Evolutionary conservation across 768 basidiomycete species (phyloP), one percentile per base, ranked within the genome.

Genomic region (Mycena albidolilacea): DNA sequence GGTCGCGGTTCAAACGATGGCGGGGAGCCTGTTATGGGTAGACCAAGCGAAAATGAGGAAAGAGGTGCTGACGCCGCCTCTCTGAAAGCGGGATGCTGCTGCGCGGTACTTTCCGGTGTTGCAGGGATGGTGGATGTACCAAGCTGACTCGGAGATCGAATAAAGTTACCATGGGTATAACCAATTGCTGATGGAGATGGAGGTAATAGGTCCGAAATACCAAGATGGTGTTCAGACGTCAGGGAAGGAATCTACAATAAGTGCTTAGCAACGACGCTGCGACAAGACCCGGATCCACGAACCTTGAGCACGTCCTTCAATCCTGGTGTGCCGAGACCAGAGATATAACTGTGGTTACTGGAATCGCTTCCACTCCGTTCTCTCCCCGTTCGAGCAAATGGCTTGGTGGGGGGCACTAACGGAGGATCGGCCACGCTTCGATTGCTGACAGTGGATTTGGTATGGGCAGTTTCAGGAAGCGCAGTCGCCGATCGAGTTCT

Each of bases 231-330:
- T 64, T 93, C 93, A 1, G 91, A 90, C 21, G 91, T 89, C 23
- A 93, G 83, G 14, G 88, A 88, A 0, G 93, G 92, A 54, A 92
- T 88, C 92, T 93, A 69, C 5, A 43, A 70, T 50, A 54, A 61
- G 48, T 58, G 44, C 44, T 46, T 17, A 67, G 55, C 61, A 69
- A 70, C 35, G 43, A 19, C 62, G 8, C 35, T 15, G 15, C 41
- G 46, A 37, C 52, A 60, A 52, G 38, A 23, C n/a, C 14, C 35
- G 43, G 9, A 35, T 41, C 59, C 11, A 70, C 68, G 57, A 79
- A 91, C 93, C 89, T 93, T 94, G 37, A 94, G 81, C 19, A 92
- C 91, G 77, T 95, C 93, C 78, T 91, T 93, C 41, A 94, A 82
- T 4, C 90, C 92, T 1, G 92, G 91, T 0, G 90, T 81, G 35